Base-by-base conservation (phyloP, 2,329 filamentous ascomycete species). In the Teratosphaeria viscida region DNA sequence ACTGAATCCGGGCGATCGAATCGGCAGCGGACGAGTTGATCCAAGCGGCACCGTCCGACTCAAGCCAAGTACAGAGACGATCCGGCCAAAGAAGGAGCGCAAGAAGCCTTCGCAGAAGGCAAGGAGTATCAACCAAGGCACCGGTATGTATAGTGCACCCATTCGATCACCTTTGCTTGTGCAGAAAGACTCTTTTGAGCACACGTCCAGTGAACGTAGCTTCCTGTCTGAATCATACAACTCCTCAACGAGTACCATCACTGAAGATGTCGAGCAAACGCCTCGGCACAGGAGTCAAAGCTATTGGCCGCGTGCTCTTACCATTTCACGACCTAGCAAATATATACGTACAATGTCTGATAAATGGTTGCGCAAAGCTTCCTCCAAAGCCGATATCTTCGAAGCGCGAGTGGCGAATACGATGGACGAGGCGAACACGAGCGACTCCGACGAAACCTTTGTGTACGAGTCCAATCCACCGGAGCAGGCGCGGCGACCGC, bases 381-480 rank as follows among this genome's bases (percentile, higher is more conserved):
- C 91, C 16, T 95, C 92, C 61, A 97, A 97, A 78, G 92, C 94
- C 71, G 94, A 99, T 75, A 91, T 97, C 57, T 99, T 99, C 72
- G 94, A 97, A 77, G 91, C 92, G 66, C 95, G 95, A 71, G 91
- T 99, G 66, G 92, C 92, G 56, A 96, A 87, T 72, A 92, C 92
- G 8, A 91, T 99, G 57, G 92, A 97, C 72, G 92, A 97, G 73
- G 91, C 90, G 53, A 89, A 96, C 73, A 95, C 92, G 12, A 96
- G 92, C 6, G 94, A 99, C 73, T 97, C 92, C 1, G 94, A 96
- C 69, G 94, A 97, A 75, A 97, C 94, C 0, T 99, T 97, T 74
- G 94, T 99, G 16, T 99, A 99, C 76, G 94, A 99, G 74, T 97
- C 94, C 29, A 99, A 99, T 70, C 94, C 92, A 10, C 81, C 82